Evolutionary conservation across 2,329 filamentous ascomycete species (phyloP).

Genomic region (Nannizzia gypsea): DNA sequence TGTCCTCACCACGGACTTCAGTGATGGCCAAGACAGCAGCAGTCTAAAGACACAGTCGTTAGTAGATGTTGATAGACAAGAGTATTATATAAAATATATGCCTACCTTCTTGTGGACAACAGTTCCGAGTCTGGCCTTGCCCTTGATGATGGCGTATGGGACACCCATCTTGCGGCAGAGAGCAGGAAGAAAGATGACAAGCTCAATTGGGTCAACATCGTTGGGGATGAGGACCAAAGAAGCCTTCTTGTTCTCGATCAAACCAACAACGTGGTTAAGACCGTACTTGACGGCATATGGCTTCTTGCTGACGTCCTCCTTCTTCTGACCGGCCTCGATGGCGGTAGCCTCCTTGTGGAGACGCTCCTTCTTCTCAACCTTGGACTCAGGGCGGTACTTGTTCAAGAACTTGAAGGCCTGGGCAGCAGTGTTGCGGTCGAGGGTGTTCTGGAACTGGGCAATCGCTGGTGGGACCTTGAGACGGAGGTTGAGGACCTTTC

Average conservation of each 20-base stretch:
- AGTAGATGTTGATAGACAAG: not conserved
- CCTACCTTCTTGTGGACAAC: constrained; percentile 98
- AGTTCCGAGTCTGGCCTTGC: constrained; percentile 97
- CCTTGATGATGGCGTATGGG: constrained; percentile 98
- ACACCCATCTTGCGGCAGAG: constrained; percentile 99
- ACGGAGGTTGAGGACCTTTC: constrained; percentile 94
- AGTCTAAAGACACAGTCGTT: constrained; percentile 51
- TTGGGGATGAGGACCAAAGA: constrained; percentile 96
- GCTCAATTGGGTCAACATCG: constrained; percentile 98
- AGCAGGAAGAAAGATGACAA: constrained; percentile 97
- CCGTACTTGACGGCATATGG: constrained; percentile 99
- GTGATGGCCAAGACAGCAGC: constrained; percentile 91
- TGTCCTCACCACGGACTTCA: constrained; percentile 96
- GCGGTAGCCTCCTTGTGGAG: constrained; percentile 96
- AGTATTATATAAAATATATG: not conserved
- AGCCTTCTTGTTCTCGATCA: constrained; percentile 99
- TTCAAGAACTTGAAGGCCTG: constrained; percentile 98
- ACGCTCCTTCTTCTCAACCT: constrained; percentile 99
- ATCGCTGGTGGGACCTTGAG: constrained; percentile 97
- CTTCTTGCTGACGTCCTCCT: constrained; percentile 99
- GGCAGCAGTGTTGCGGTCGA: constrained; percentile 91
- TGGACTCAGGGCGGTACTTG: constrained; percentile 99
- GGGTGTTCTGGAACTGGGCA: constrained; percentile 93
- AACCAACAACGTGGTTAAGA: constrained; percentile 96
- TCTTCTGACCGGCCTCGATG: constrained; percentile 98